These are phyloP conservation scores for Cardiospermum halicacabum DNA, from an alignment of 345 rosid species.

Conservation along the genomic window DNA sequence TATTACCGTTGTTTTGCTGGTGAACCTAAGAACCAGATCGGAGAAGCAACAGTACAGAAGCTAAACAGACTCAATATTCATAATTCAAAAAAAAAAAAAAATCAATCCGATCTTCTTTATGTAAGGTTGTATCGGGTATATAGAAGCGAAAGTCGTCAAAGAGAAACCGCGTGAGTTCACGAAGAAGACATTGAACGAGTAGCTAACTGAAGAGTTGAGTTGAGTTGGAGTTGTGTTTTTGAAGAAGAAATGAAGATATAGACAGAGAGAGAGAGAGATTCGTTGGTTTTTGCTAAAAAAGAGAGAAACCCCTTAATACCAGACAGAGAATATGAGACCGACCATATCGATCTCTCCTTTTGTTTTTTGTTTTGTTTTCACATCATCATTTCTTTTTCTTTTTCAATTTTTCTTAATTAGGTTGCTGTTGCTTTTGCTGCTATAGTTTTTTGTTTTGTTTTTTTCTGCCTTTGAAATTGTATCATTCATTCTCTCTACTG, in stretches of 20 bases:
- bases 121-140: too few relatives aligned
- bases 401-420: not conserved
- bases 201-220: not conserved
- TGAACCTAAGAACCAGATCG: too few relatives aligned
- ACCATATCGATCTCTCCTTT: conserved; percentile 24
- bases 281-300: not conserved
- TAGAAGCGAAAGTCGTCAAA: conserved; percentile 12
- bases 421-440: conserved; percentile 13
- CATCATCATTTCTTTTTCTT: conserved; percentile 5
- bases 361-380: conserved; percentile 26
- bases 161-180: conserved; percentile 6
- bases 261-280: conserved; percentile 3
- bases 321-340: conserved; percentile 44
- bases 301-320: conserved; percentile 39
- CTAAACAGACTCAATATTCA: too few relatives aligned
- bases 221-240: not conserved
- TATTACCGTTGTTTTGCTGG: too few relatives aligned
- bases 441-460: conserved; percentile 1
- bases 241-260: not conserved
- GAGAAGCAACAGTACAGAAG: too few relatives aligned
- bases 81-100: not conserved
- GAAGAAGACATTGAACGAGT: conserved; percentile 2
- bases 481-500: not conserved
- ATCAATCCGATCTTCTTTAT: not conserved
- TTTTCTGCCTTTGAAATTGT: too few relatives aligned